These are phyloP conservation scores for Diaporthe aspalathi DNA, from an alignment of 2,329 filamentous ascomycete genomes.

Conservation along the genomic window DNA sequence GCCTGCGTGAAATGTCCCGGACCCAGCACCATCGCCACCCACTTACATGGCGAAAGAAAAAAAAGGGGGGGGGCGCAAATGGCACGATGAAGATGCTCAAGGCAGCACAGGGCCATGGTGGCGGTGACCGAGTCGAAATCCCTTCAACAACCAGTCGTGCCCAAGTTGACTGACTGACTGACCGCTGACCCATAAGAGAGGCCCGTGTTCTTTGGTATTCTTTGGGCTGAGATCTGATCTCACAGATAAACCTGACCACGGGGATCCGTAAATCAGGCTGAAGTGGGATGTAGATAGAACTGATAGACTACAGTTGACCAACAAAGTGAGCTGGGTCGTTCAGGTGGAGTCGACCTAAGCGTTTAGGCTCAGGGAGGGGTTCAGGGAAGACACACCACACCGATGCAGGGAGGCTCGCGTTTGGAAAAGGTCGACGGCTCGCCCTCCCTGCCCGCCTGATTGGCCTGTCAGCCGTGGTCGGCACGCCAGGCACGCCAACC, in stretches of 20 bases:
- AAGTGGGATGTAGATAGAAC: not conserved
- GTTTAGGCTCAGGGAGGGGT: not conserved
- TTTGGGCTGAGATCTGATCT: constrained; percentile 22
- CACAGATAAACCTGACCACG: not conserved
- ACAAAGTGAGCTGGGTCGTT: not conserved
- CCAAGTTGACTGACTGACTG: not conserved
- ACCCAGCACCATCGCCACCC: not conserved
- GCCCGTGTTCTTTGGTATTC: constrained; percentile 9
- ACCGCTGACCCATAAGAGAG: not conserved
- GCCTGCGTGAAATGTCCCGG: not conserved
- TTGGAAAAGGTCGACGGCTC: constrained; percentile 37
- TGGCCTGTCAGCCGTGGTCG: not conserved
- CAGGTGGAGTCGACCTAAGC: not conserved
- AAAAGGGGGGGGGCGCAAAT: not conserved
- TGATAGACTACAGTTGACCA: not conserved
- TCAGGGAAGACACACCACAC: not conserved
- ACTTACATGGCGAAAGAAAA: not conserved
- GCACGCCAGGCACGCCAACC: constrained; percentile 12
- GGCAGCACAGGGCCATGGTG: not conserved
- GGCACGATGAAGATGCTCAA: not conserved
- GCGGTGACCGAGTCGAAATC: constrained; percentile 1
- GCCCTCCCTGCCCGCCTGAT: constrained; percentile 4
- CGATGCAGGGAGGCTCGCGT: constrained; percentile 29
- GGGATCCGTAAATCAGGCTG: constrained; percentile 18
- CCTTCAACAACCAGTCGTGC: not conserved